Base-by-base conservation (phyloP, 106 monocot genomes). In the Dendrobium huoshanense region DNA sequence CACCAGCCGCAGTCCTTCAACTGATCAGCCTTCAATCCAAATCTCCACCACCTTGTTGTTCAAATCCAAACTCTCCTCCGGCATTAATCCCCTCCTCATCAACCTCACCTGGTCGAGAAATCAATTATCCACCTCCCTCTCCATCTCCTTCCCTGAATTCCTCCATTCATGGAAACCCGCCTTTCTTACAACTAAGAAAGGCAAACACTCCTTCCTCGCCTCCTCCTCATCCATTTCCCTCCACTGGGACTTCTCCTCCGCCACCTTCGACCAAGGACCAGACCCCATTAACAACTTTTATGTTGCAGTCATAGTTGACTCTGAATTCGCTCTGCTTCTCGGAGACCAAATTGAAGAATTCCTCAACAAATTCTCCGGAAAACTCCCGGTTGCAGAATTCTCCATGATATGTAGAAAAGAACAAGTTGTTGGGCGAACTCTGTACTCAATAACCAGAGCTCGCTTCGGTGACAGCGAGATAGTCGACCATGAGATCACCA, bases 281-380 rank as follows among this genome's bases (percentile, higher is more conserved):
- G 92, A 92, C 29, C 92, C 92, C 4, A 22, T 81, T 51, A 75
- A 83, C 56, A 84, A 84, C 29, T 92, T 92, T 85, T 88, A 88
- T 77, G 78, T 90, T 15, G 79, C 77, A 0, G 77, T 86, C 64
- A 65, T 81, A 13, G 84, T 83, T 37, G 83, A 86, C 18, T 55
- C 79, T 0, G 88, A 92, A 48, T 5, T 79, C 17, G 89, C 75
- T 2, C 84, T 92, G 13, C 22, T 83, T 27, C 80, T 90, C 5
- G 89, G 92, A 9, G 86, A 90, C 51, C 10, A 55, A 20, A 64
- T 75, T 47, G 13, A 15, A 5, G 79, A 87, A 0, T 75, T 48
- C 79, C 20, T 81, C 17, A 55, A 76, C n/a, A 80, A 58, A 64
- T 72, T 79, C 29, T 20, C 47, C 5, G 22, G 56, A 13, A 24